A percentile compares a stretch with the other conserved stretches of the same genome.
Conservation (phyloP, 164 flowering plant genomes). For the Vitis riparia region DNA sequence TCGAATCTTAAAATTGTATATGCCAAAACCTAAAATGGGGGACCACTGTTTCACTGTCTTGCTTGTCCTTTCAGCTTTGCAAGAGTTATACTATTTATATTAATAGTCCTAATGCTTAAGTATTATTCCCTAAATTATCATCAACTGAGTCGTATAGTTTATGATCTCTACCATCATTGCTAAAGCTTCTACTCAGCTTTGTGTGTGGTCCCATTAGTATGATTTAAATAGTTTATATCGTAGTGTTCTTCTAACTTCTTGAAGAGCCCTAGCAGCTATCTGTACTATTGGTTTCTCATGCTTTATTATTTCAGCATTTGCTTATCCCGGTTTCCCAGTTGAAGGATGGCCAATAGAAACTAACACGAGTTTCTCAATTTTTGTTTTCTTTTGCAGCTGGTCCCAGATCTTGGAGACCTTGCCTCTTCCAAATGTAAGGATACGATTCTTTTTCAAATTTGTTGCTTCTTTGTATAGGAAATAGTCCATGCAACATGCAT, state of each 20-base stretch:
- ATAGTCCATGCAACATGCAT: constrained; percentile 2
- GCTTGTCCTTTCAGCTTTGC: not conserved
- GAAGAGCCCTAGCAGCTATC: not conserved
- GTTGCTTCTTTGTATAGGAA: not conserved
- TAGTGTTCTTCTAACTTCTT: constrained; percentile 6
- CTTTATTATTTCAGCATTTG: constrained; percentile 1
- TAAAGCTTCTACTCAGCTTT: not conserved
- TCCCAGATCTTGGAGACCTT: constrained; percentile 70
- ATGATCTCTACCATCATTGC: not conserved
- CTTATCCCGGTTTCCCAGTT: not conserved
- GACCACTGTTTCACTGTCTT: constrained; percentile 6
- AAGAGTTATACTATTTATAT: no score
- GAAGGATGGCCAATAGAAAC: constrained; percentile 1
- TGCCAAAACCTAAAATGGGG: constrained; percentile 1
- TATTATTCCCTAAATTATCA: not conserved
- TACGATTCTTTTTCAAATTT: not conserved
- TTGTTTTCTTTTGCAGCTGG: constrained; percentile 56
- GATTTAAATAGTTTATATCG: not conserved
- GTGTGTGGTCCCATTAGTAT: constrained; percentile 18
- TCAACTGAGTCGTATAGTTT: not conserved
- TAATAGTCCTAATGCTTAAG: constrained; percentile 3
- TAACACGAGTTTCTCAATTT: constrained; percentile 5
- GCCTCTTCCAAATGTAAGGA: constrained; percentile 76
- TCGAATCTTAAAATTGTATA: not conserved
- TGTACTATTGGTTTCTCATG: not conserved